Conservation (phyloP, 202 grass and related monocot species). For the Schoenoplectus triqueter region DNA sequence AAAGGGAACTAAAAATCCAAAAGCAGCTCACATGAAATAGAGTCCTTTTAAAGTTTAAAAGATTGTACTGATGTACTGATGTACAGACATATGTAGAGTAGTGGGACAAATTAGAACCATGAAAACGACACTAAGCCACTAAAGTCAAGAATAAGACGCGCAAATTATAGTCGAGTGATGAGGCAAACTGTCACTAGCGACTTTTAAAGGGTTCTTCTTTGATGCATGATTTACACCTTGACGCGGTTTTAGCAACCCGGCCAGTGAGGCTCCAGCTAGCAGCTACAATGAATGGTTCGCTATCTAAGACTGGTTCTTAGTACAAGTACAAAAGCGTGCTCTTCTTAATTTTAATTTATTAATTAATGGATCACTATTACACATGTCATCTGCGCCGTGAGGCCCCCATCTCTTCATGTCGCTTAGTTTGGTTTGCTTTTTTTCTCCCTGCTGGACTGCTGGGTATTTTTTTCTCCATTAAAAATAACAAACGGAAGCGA, state of each 20-base stretch:
- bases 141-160: conserved; percentile 62
- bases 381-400: neutral
- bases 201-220: conserved; percentile 7
- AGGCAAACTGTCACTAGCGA: conserved; percentile 7
- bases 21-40: conserved; percentile 31
- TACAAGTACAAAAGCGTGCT: neutral
- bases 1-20: neutral
- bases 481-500: neutral
- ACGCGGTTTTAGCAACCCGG: conserved; percentile 41
- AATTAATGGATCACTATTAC: neutral
- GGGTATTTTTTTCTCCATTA: conserved; percentile 17
- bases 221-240: conserved; percentile 35
- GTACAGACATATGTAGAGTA: neutral
- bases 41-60: conserved; percentile 6
- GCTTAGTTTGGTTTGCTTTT: neutral
- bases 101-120: neutral
- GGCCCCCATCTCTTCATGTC: neutral
- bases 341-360: neutral
- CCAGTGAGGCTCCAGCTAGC: conserved; percentile 52
- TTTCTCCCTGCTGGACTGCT: no score
- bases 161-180: conserved; percentile 29
- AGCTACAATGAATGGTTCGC: neutral
- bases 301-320: neutral
- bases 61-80: neutral
- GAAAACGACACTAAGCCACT: conserved; percentile 21